Conservation (phyloP, 257 asterid species). For the Coffea eugenioides region DNA sequence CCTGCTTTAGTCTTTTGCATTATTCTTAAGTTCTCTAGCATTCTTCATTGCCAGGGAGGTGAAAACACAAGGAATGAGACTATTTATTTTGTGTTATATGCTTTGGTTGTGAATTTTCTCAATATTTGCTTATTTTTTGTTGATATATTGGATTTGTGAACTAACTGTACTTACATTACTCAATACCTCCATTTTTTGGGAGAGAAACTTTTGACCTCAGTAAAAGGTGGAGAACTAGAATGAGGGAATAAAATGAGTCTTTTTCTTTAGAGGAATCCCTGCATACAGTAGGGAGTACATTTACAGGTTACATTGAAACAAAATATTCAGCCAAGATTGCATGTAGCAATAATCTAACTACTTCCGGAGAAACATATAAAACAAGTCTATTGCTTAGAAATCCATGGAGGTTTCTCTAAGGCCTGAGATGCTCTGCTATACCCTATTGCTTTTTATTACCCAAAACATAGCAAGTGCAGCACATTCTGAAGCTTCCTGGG, state of each 20-base stretch:
- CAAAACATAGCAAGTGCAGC: too few species aligned
- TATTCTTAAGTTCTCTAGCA: slow-evolving; percentile 3
- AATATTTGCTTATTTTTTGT: neutral
- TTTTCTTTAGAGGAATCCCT: too few species aligned
- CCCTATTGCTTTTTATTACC: too few species aligned
- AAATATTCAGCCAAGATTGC: too few species aligned
- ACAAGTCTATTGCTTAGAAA: too few species aligned
- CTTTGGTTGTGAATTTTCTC: neutral
- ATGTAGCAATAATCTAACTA: too few species aligned
- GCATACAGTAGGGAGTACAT: too few species aligned
- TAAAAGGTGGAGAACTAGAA: neutral
- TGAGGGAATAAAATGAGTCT: neutral
- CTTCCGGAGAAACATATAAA: too few species aligned
- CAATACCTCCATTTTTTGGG: neutral
- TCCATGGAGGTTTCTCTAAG: too few species aligned
- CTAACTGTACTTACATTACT: neutral
- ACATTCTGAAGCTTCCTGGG: too few species aligned
- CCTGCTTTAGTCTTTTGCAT: neutral
- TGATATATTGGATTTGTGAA: neutral
- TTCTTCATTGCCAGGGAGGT: neutral
- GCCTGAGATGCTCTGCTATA: too few species aligned
- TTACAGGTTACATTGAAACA: too few species aligned
- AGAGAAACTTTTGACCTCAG: neutral
- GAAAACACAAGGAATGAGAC: neutral
- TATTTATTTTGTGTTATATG: neutral